Base-by-base conservation (phyloP, 345 rosid genomes). In the Clarkia xantiana region DNA sequence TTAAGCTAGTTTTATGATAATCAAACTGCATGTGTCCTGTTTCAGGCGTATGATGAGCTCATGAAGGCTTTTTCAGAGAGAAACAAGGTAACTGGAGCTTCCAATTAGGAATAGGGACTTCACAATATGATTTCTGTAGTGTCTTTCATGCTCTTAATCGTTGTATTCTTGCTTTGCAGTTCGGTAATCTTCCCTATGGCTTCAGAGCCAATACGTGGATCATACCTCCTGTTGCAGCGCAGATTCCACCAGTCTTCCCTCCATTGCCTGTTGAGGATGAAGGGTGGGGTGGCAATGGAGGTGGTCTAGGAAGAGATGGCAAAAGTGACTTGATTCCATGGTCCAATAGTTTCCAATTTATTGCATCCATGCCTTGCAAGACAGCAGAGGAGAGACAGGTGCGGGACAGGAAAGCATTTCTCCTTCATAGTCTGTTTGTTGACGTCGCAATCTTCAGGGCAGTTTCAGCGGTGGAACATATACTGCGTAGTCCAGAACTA, bases 161-260 rank as follows among this genome's bases (percentile, higher is more conserved):
- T n/a, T 60, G 44, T 29, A 29, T 57, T 11, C n/a, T 58, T 42
- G 29, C 14, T 53, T 23, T 71, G 66, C 79, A 91, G 96, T 86
- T 91, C 74, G 96, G 96, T 59, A 91, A 86, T 77, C 89, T 86
- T 78, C 96, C 96, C 39, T 86, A 78, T 67, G 98, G 96, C 9
- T 91, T 91, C 62, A 76, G 96, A 72, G 89, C 98, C 56, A 91
- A 91, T 71, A 91, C 96, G 5, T 91, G 98, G 96, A 93, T 91
- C 58, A 67, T 78, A 56, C 87, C 95, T 55, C 94, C 94, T 14
- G 50, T 74, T 16, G 87, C 85, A 19, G 87, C 90, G 10, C 93
- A 79, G 63, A 67, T 67, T 58, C 83, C 87, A 18, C 73, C 86
- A 46, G 59, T 52, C 18, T 84, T 81, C 64, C 93, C 93, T 16